Evolutionary conservation across 371 early-diverging fungal genomes (phyloP), one percentile per base, ranked within the genome.

Genomic region (Sporodiniella umbellata): DNA sequence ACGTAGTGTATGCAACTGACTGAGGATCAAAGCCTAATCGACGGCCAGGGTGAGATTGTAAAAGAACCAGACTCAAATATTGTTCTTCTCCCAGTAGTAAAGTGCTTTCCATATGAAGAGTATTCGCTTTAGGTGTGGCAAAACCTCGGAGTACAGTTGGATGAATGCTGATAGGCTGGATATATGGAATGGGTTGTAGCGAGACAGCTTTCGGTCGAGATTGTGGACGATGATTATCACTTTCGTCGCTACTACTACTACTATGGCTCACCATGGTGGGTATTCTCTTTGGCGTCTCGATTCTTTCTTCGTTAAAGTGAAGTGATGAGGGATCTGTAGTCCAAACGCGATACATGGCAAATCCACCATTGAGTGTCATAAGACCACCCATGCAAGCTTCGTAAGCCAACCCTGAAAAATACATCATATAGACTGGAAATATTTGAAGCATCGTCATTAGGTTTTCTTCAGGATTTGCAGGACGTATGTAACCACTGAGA

Each of bases 291-390:
- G 35, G 11, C 4, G 21, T 46, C 28, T 8, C 19, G 49, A 42
- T 23, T 8, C 64, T 66, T 38, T 74, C 74, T 21, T 70, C 70
- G 26, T 63, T 68, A 11, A 63, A 53, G 48, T 70, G 68, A 7
- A 66, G 60, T 64, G 60, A 58, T 40, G 14, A 24, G 4, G 14
- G 23, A 10, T 28, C 45, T 30, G 45, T 48, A 3, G 43, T 51
- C 78, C 78, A 77, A 0, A 77, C 26, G 18, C 66, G 66, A 47
- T 77, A 77, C 74, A 77, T 73, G 5, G 68, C 67, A 35, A 73
- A 66, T 0, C 74, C 72, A 14, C 78, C 74, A 48, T 70, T 66
- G 26, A 77, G 54, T 0, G 72, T 64, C 5, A 63, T 54, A 1
- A 77, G 60, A 10, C 59, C 64, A 4, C 78, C 70, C 8, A 73